Evolutionary conservation across 345 rosid genomes (phyloP).

Genomic region (Lepidium africanum): DNA sequence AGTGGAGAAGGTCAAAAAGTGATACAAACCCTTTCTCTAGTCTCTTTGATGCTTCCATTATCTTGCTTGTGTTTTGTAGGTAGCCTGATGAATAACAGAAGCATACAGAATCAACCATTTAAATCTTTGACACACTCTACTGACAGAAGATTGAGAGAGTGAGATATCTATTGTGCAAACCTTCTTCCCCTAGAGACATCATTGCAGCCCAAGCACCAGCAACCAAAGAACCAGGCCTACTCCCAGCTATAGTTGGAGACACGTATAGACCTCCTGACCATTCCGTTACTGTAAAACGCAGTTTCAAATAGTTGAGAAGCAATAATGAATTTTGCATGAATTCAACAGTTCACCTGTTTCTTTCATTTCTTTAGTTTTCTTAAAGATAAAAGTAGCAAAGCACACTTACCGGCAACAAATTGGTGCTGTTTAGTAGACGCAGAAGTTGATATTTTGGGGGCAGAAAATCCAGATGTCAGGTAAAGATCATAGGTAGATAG

Average conservation of each 20-base stretch:
- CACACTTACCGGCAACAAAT: slow-evolving; percentile 83
- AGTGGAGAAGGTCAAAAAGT: neutral
- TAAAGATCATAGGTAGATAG: neutral
- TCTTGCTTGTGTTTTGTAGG: slow-evolving; percentile 58
- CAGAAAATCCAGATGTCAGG: slow-evolving; percentile 33
- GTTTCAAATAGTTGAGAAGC: neutral
- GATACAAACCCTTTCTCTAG: slow-evolving; percentile 54
- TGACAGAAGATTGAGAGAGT: neutral
- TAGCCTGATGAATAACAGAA: slow-evolving; percentile 44
- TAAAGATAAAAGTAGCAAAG: neutral
- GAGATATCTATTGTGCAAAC: slow-evolving; percentile 24
- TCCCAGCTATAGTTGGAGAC: slow-evolving; percentile 91
- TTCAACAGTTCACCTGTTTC: neutral
- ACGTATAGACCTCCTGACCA: slow-evolving; percentile 96
- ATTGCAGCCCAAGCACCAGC: slow-evolving; percentile 98
- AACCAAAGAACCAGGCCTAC: slow-evolving; percentile 84
- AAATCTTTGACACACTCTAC: neutral
- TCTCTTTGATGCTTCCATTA: slow-evolving; percentile 77
- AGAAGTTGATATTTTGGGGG: slow-evolving; percentile 11
- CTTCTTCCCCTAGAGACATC: slow-evolving; percentile 81
- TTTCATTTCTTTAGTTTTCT: neutral
- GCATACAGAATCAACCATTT: neutral
- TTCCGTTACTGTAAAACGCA: slow-evolving; percentile 62
- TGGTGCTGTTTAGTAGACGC: slow-evolving; percentile 65
- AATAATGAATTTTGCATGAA: neutral